A percentile compares a stretch with the other conserved stretches of the same genome.
phyloP scores from a whole-genome alignment of 768 basidiomycete species.

The Lactarius indigo region DNA sequence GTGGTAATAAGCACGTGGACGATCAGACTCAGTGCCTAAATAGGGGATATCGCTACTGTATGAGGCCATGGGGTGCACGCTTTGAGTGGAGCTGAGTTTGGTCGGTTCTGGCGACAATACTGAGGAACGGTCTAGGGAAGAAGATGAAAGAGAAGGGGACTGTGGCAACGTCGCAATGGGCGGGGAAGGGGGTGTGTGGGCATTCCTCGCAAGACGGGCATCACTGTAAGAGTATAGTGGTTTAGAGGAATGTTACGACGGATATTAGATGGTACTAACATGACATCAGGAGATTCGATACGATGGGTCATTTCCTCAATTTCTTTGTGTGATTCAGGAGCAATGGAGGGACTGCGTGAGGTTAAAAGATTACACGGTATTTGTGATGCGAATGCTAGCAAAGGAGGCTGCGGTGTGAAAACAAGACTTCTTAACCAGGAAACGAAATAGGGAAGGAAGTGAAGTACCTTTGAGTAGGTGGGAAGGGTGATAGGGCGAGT shows the following conservation, averaged over 20 bases:
- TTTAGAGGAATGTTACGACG: conserved; percentile 18
- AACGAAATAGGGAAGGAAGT: neutral
- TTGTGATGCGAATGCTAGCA: conserved; percentile 2
- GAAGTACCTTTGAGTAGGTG: conserved; percentile 11
- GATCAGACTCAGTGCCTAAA: conserved; percentile 19
- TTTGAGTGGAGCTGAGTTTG: conserved; percentile 39
- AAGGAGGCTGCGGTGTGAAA: conserved; percentile 2
- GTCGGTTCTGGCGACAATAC: conserved; percentile 54
- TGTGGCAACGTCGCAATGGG: conserved; percentile 51
- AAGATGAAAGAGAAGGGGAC: conserved; percentile 59
- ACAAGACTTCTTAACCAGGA: neutral
- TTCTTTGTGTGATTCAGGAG: conserved; percentile 19
- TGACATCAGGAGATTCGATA: conserved; percentile 36
- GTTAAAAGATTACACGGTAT: neutral
- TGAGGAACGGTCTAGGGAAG: conserved; percentile 57
- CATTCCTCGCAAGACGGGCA: conserved; percentile 39
- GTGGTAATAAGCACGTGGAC: conserved; percentile 20
- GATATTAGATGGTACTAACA: conserved; percentile 29
- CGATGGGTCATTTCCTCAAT: conserved; percentile 48
- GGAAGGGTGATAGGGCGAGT: conserved; percentile 13
- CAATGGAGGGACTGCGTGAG: conserved; percentile 15
- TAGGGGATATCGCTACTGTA: conserved; percentile 33
- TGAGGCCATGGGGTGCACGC: conserved; percentile 37
- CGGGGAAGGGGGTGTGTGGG: conserved; percentile 36
- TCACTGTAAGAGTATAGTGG: conserved; percentile 37